Percentiles rank a stretch among this genome's conserved stretches.
Conservation (phyloP, 805 yeast genomes). For the Candida peoriensis region DNA sequence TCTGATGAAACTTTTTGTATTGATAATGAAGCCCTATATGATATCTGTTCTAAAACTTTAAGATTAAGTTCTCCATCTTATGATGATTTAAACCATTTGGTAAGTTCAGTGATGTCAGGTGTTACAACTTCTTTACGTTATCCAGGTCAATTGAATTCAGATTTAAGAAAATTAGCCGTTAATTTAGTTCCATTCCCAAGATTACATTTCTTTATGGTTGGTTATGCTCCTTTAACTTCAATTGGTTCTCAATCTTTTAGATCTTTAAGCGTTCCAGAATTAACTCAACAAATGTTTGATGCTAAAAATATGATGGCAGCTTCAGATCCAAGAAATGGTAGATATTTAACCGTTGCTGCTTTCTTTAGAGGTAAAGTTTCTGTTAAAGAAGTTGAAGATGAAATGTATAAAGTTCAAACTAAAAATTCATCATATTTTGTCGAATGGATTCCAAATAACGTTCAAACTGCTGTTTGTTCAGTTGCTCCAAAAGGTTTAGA, state of each 20-base stretch:
- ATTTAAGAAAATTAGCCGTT: constrained; percentile 96
- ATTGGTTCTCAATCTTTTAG: constrained; percentile 91
- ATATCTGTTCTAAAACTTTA: constrained; percentile 93
- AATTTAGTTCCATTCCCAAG: constrained; percentile 99
- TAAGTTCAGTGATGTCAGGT: constrained; percentile 96
- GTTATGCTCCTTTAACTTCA: constrained; percentile 94
- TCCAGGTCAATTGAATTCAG: constrained; percentile 96
- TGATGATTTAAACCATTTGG: constrained; percentile 80
- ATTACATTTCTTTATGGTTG: constrained; percentile 98
- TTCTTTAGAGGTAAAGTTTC: constrained; percentile 98
- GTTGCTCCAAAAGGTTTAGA: constrained; percentile 87
- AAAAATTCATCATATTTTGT: constrained; percentile 95
- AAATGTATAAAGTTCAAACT: constrained; percentile 89
- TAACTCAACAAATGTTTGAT: constrained; percentile 96
- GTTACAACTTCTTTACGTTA: constrained; percentile 97
- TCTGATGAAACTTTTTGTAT: constrained; percentile 99
- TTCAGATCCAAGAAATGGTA: constrained; percentile 95
- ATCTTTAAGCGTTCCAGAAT: constrained; percentile 89
- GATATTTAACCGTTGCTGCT: constrained; percentile 97
- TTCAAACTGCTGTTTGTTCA: constrained; percentile 98
- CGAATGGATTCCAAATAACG: constrained; percentile 99
- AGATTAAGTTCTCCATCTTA: constrained; percentile 89
- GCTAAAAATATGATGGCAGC: constrained; percentile 99
- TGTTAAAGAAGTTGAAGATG: constrained; percentile 94
- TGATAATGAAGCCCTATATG: constrained; percentile 97